Conservation (phyloP, 352 stramenopile genomes). For the Phytopythium montanum region DNA sequence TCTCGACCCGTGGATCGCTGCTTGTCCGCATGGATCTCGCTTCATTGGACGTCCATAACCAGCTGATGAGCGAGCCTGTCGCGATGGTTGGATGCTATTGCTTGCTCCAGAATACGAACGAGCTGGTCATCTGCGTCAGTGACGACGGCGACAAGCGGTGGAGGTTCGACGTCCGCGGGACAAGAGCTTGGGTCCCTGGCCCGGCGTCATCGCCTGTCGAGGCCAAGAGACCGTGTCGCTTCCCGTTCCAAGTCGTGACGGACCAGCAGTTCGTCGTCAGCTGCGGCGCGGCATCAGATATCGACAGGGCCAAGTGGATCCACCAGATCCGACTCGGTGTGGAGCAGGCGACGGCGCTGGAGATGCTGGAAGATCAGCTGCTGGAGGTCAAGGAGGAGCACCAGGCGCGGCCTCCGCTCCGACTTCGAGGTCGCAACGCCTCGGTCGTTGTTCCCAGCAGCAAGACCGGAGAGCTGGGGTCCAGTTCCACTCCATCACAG, state of each 20-base stretch:
- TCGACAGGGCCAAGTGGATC: conserved; percentile 63
- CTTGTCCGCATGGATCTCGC: conserved; percentile 34
- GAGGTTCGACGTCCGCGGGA: conserved; percentile 40
- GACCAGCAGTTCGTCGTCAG: conserved; percentile 61
- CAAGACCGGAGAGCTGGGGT: background rate
- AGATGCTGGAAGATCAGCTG: conserved; percentile 54
- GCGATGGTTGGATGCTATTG: conserved; percentile 44
- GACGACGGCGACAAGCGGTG: conserved; percentile 25
- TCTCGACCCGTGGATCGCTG: conserved; percentile 19
- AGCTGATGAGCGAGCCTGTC: conserved; percentile 18
- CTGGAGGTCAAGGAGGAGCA: conserved; percentile 20
- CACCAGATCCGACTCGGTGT: conserved; percentile 52
- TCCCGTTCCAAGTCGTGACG: conserved; percentile 68
- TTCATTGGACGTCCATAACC: conserved; percentile 15
- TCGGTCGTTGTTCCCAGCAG: background rate
- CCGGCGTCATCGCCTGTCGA: conserved; percentile 22
- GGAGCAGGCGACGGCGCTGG: conserved; percentile 42
- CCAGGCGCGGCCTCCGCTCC: background rate
- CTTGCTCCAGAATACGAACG: conserved; percentile 42
- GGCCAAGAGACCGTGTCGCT: conserved; percentile 24
- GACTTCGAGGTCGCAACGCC: background rate
- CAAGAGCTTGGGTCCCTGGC: conserved; percentile 35
- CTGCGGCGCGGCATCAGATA: conserved; percentile 51
- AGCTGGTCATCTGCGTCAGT: conserved; percentile 32
- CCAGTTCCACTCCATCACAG: background rate